Evolutionary conservation across 176 grass and related monocot genomes (phyloP).

Genomic region (Triticum dicoccoides): DNA sequence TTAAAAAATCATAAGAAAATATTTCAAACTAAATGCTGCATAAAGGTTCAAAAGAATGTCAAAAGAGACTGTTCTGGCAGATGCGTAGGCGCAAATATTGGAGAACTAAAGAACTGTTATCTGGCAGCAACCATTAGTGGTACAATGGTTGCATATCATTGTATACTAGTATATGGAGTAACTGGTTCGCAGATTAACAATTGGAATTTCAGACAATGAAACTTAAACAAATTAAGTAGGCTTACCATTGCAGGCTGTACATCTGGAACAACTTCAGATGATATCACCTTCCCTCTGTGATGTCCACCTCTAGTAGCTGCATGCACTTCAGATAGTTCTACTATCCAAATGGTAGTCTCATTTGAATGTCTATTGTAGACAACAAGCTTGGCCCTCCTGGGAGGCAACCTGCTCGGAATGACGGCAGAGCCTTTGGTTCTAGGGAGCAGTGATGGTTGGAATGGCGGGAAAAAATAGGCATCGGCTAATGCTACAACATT

Average conservation of each 20-base stretch:
- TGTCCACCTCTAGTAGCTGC: conserved; percentile 96
- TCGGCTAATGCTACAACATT: conserved; percentile 95
- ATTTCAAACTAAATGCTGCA: not conserved
- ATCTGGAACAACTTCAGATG: conserved; percentile 80
- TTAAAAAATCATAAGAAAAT: not conserved
- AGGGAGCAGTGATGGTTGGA: conserved; percentile 92
- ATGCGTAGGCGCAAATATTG: not conserved
- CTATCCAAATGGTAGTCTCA: conserved; percentile 94
- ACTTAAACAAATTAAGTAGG: not conserved
- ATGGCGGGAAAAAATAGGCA: conserved; percentile 98
- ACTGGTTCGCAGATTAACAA: not conserved
- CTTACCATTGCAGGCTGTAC: conserved; percentile 98
- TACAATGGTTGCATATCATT: not conserved
- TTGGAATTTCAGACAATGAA: not conserved
- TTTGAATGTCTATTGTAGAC: conserved; percentile 96
- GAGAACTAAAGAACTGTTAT: not conserved
- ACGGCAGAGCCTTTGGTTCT: conserved; percentile 88
- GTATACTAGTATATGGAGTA: not conserved
- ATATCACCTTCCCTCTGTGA: conserved; percentile 92
- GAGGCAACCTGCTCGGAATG: conserved; percentile 89
- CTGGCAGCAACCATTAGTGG: not conserved
- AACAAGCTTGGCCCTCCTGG: conserved; percentile 81
- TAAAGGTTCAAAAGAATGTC: not conserved
- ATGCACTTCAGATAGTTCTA: conserved; percentile 95
- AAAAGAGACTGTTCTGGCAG: not conserved